Evolutionary conservation across 768 basidiomycete species (phyloP).

Genomic region (Suillus hirtellus): DNA sequence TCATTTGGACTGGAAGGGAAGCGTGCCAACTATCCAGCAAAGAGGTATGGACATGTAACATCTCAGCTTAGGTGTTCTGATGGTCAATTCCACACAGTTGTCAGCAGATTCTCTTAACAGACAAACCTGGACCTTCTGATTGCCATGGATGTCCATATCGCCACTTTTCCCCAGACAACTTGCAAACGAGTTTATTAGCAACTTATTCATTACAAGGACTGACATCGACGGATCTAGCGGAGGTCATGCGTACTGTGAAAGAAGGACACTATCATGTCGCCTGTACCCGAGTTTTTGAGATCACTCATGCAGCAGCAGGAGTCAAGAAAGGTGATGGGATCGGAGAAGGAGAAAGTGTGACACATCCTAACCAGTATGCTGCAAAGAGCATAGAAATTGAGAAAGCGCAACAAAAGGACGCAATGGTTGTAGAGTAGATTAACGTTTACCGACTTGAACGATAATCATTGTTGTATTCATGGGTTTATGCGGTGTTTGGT

Average conservation of each 20-base stretch:
- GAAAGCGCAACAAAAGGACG: constrained; percentile 42
- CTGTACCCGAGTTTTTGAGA: constrained; percentile 95
- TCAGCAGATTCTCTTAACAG: constrained; percentile 74
- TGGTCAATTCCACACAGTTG: constrained; percentile 56
- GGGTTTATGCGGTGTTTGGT: constrained; percentile 22
- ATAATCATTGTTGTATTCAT: constrained; percentile 1
- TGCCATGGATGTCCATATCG: constrained; percentile 92
- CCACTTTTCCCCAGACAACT: constrained; percentile 81
- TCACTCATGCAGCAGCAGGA: constrained; percentile 72
- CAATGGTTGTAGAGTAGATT: constrained; percentile 42
- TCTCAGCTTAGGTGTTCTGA: constrained; percentile 5
- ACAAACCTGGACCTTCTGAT: constrained; percentile 67
- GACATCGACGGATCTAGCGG: constrained; percentile 68
- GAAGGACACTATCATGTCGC: constrained; percentile 88
- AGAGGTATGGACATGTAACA: constrained; percentile 54
- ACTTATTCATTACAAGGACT: constrained; percentile 67
- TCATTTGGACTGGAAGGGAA: constrained; percentile 93
- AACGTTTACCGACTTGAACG: background rate
- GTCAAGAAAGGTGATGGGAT: constrained; percentile 90
- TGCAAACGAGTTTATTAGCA: constrained; percentile 73
- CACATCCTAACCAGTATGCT: constrained; percentile 92
- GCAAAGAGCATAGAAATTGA: constrained; percentile 71
- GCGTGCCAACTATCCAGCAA: constrained; percentile 91
- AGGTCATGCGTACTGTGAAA: constrained; percentile 81
- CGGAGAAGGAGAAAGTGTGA: constrained; percentile 82